These are phyloP conservation scores for Phascolomyces articulosus DNA, from an alignment of 371 early-diverging fungal genomes.

Conservation along the genomic window DNA sequence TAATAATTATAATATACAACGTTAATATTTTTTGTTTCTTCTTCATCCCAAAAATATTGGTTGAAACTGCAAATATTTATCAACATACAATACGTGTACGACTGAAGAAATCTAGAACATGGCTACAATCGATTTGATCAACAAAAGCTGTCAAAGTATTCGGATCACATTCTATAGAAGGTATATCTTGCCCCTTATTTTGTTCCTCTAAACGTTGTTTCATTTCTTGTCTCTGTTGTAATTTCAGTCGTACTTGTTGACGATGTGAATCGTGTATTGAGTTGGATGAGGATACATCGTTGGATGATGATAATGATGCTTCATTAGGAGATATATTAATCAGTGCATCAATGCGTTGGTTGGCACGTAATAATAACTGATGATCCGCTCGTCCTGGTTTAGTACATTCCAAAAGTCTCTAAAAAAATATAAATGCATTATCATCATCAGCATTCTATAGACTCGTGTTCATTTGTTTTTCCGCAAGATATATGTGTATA, in stretches of 20 bases:
- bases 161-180: neutral
- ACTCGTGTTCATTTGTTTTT: too few species aligned
- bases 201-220: neutral
- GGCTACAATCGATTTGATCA: constrained; percentile 25
- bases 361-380: constrained; percentile 35
- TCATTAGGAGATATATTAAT: constrained; percentile 28
- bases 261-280: constrained; percentile 1
- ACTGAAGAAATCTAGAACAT: constrained; percentile 29
- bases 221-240: neutral
- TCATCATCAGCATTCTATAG: neutral
- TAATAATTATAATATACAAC: too few species aligned
- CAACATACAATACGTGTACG: constrained; percentile 26
- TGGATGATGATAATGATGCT: neutral
- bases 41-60: neutral
- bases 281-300: neutral
- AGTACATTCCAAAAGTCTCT: constrained; percentile 46
- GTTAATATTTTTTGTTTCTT: neutral
- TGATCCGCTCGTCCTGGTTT: constrained; percentile 45
- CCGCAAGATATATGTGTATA: too few species aligned
- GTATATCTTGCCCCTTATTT: neutral
- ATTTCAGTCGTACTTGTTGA: neutral
- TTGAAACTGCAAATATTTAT: too few species aligned
- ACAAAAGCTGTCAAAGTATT: neutral
- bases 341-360: constrained; percentile 40
- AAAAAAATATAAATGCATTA: too few species aligned